A percentile compares a stretch with the other conserved stretches of the same genome.
These are phyloP conservation scores for Nicotiana sylvestris DNA, from an alignment of 257 asterid species.

Conservation along the genomic window DNA sequence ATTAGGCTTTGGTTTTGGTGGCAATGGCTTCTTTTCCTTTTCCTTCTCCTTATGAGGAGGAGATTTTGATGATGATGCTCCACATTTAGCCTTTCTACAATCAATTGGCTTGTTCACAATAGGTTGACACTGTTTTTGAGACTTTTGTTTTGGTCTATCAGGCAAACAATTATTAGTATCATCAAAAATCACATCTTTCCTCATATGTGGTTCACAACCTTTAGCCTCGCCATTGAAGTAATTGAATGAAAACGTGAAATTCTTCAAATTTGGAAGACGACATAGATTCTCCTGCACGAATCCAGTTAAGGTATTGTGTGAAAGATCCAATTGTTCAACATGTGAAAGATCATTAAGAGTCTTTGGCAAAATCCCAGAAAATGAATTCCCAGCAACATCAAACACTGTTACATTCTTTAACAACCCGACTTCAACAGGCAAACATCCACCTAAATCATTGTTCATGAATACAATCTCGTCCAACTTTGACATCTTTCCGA, in stretches of 20 bases:
- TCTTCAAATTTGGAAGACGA: slow-evolving; percentile 18
- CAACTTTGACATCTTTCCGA: slow-evolving; percentile 32
- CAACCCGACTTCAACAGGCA: slow-evolving; percentile 30
- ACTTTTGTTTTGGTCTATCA: slow-evolving; percentile 22
- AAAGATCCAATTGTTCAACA: slow-evolving; percentile 25
- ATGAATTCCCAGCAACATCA: slow-evolving; percentile 21
- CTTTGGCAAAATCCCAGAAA: slow-evolving; percentile 28
- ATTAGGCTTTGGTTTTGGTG: not conserved
- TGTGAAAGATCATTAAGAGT: slow-evolving; percentile 18
- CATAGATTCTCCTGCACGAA: slow-evolving; percentile 28
- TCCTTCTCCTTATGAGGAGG: not conserved
- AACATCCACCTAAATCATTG: slow-evolving; percentile 26
- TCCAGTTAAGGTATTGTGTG: slow-evolving; percentile 24
- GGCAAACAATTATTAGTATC: slow-evolving; percentile 33
- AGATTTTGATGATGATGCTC: not conserved
- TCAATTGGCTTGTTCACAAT: slow-evolving; percentile 28
- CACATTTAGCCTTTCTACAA: slow-evolving; percentile 27
- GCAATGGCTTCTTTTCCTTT: not conserved
- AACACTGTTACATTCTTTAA: slow-evolving; percentile 9
- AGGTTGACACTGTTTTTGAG: slow-evolving; percentile 19
- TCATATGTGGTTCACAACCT: slow-evolving; percentile 11
- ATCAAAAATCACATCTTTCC: slow-evolving; percentile 9
- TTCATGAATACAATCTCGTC: slow-evolving; percentile 24
- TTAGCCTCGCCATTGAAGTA: slow-evolving; percentile 24
- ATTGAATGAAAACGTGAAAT: slow-evolving; percentile 21